phyloP scores from a whole-genome alignment of 495 filamentous ascomycete species.

The Neurospora tetrasperma region DNA sequence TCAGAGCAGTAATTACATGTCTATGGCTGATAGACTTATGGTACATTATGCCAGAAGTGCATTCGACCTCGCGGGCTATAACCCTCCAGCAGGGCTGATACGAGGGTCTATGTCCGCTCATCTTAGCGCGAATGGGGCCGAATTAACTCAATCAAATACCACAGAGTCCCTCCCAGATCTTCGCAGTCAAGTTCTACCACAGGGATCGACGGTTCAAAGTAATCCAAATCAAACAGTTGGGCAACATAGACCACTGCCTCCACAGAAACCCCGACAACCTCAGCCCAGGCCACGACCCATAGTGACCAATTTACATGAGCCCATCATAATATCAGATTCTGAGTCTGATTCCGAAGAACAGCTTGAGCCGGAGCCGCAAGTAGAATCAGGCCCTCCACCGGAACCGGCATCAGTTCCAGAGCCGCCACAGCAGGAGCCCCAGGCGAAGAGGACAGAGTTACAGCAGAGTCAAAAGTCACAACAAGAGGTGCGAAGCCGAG shows the following conservation, averaged over 20 bases:
- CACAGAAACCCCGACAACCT: neutral
- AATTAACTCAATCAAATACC: neutral
- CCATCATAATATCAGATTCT: neutral
- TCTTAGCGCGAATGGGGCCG: neutral
- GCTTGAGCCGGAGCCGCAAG: neutral
- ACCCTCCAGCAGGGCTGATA: neutral
- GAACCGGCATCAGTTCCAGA: neutral
- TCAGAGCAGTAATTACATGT: neutral
- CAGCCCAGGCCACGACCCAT: neutral
- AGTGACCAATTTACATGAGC: neutral
- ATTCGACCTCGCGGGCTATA: neutral
- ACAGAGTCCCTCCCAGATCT: neutral
- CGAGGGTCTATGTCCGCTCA: neutral
- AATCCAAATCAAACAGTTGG: neutral
- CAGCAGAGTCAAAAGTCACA: neutral
- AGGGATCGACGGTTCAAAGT: neutral
- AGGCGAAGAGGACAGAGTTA: neutral
- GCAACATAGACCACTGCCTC: neutral
- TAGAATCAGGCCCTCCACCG: neutral
- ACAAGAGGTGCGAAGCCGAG: neutral
- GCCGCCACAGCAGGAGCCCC: neutral
- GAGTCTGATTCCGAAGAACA: neutral
- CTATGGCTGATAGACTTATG: neutral
- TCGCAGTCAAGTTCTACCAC: neutral
- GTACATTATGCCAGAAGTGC: neutral